Percentiles rank a stretch among this genome's conserved stretches.
Evolutionary conservation across 371 early-diverging fungal genomes (phyloP).

Genomic region (Smittium culicis): DNA sequence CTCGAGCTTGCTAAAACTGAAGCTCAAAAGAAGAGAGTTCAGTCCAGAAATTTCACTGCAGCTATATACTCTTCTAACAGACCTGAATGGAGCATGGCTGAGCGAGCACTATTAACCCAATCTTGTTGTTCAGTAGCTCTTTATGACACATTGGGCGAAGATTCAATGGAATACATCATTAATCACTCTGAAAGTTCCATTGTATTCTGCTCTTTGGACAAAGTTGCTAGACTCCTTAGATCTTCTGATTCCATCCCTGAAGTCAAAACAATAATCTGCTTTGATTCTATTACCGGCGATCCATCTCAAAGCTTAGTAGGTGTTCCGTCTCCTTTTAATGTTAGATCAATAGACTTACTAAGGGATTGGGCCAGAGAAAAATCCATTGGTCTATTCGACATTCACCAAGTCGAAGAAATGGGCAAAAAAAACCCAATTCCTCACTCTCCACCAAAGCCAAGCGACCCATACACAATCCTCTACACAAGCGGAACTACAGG

Average conservation of each 20-base stretch:
- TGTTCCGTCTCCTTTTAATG: constrained; percentile 24
- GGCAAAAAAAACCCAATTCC: constrained; percentile 34
- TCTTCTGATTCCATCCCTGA: constrained; percentile 39
- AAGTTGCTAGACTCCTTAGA: constrained; percentile 49
- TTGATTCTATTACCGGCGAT: constrained; percentile 38
- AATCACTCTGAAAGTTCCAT: constrained; percentile 54
- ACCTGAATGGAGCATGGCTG: constrained; percentile 81
- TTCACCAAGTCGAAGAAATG: constrained; percentile 46
- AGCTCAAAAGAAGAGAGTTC: background rate
- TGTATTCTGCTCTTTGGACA: constrained; percentile 66
- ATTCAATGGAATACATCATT: constrained; percentile 62
- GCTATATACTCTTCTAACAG: constrained; percentile 77
- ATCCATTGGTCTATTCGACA: constrained; percentile 27
- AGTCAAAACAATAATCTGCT: constrained; percentile 53
- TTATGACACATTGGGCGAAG: constrained; percentile 71
- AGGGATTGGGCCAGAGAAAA: constrained; percentile 33
- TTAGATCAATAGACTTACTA: constrained; percentile 27
- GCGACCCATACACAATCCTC: constrained; percentile 84
- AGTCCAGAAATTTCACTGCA: constrained; percentile 18
- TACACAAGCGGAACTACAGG: constrained; percentile 85
- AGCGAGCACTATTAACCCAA: constrained; percentile 52
- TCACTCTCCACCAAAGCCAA: constrained; percentile 39
- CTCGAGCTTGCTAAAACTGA: constrained; percentile 13
- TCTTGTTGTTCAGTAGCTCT: constrained; percentile 60
- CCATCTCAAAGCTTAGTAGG: background rate